Conservation (phyloP, 352 stramenopile species). For the Phytopythium delawarense region DNA sequence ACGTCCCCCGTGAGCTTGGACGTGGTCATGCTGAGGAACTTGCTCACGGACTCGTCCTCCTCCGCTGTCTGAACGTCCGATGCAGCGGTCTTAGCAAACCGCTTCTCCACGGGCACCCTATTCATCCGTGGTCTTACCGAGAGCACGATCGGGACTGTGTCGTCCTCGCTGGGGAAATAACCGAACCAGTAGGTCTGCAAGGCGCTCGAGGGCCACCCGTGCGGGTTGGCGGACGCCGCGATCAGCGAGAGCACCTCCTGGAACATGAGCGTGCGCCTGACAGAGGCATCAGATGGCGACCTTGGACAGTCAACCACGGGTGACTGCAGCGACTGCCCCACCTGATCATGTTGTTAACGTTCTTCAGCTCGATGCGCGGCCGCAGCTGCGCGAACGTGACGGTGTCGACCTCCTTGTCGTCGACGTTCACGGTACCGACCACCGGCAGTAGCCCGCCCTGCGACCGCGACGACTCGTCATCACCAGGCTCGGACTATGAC, state of each 20-base stretch:
- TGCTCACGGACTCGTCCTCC: slow-evolving; percentile 42
- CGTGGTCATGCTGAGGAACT: slow-evolving; percentile 66
- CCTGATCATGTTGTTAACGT: slow-evolving; percentile 61
- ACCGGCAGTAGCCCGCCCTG: slow-evolving; percentile 56
- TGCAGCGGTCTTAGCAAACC: not conserved
- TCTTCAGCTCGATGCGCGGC: slow-evolving; percentile 59
- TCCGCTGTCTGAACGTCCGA: slow-evolving; percentile 20
- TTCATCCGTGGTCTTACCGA: slow-evolving; percentile 8
- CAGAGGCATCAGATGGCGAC: not conserved
- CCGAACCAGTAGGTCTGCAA: slow-evolving; percentile 80
- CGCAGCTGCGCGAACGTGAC: slow-evolving; percentile 66
- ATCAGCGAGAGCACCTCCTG: slow-evolving; percentile 73
- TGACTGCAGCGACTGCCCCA: not conserved
- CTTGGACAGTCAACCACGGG: not conserved
- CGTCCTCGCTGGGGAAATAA: slow-evolving; percentile 41
- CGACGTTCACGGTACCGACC: slow-evolving; percentile 59
- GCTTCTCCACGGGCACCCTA: not conserved
- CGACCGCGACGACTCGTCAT: not conserved
- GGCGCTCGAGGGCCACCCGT: slow-evolving; percentile 53
- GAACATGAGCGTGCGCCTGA: slow-evolving; percentile 60
- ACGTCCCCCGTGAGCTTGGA: slow-evolving; percentile 67
- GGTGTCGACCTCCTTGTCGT: slow-evolving; percentile 45
- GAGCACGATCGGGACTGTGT: slow-evolving; percentile 34
- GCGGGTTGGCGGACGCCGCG: slow-evolving; percentile 48
- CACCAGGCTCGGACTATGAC: not conserved